phyloP scores from a whole-genome alignment of 179 eudicot species.

The Camellia oleifera region DNA sequence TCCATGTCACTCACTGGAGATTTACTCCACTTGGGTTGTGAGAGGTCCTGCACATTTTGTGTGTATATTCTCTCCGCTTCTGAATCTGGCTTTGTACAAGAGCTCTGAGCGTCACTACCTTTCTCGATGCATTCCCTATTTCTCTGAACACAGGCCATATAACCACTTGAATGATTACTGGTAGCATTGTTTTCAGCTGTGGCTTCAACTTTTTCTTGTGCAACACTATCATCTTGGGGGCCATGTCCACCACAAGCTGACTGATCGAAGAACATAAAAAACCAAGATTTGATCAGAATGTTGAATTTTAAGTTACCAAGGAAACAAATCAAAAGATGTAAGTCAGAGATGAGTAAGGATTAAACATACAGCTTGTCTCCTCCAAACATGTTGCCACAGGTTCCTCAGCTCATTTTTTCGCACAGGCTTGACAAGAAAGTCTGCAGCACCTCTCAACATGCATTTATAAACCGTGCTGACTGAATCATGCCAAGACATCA shows the following conservation, averaged over 20 bases:
- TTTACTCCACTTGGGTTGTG: conserved; percentile 28
- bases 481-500: conserved; percentile 67
- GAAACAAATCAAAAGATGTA: not conserved
- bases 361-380: conserved; percentile 40
- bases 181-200: conserved; percentile 58
- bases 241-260: conserved; percentile 28
- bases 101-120: conserved; percentile 82
- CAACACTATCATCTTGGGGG: conserved; percentile 40
- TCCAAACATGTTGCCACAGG: conserved; percentile 77
- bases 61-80: conserved; percentile 41
- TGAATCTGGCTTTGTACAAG: conserved; percentile 60
- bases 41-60: conserved; percentile 26
- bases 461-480: conserved; percentile 56
- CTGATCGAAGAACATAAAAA: conserved; percentile 23
- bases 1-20: conserved; percentile 32
- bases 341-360: conserved; percentile 2
- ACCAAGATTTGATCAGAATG: not conserved
- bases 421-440: conserved; percentile 66
- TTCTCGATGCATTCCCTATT: conserved; percentile 45
- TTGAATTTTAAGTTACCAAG: not conserved
- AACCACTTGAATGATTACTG: conserved; percentile 56
- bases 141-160: conserved; percentile 39
- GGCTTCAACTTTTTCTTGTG: conserved; percentile 48
- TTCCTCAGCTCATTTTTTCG: conserved; percentile 66
- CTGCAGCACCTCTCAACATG: conserved; percentile 63